Evolutionary conservation across 495 filamentous ascomycete species (phyloP), one percentile per base, ranked within the genome.

Genomic region (Penicillium egyptiacum): DNA sequence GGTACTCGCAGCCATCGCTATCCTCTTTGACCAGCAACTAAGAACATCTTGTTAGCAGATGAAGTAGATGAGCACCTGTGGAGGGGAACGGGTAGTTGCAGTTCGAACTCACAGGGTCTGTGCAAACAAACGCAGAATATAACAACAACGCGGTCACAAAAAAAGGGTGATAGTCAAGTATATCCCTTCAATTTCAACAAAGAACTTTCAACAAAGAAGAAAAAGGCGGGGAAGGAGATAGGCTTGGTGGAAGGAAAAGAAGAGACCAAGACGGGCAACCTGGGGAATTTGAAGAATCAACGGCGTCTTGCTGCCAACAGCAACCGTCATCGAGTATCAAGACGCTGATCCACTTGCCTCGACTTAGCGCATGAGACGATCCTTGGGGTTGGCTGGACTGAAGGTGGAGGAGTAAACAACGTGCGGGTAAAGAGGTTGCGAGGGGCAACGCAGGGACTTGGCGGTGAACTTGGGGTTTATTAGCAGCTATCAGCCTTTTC

Each of bases 1-100:
- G 35, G 62, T 62, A 63, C 47, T 71, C 49, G 67, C 57, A 55
- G 72, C 68, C 76, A 79, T 79, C 42, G 67, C 62, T 66, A 70
- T 72, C 58, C 60, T 60, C 63, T 68, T 70, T 65, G 61, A 58
- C 66, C 69, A 67, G 67, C 67, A 70, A 69, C 70, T 70, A 69
- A 66, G 68, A 69, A 55, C 28, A 26, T 25, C 4, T 33, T 44
- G 56, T 67, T 50, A 67, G 58, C 20, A 42, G 26, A 17, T 22
- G 51, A 43, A 40, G 37, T 31, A n/a, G 50, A 23, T 10, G 30
- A 28, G n/a, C 11, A 23, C 46, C 48, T 23, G 20, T 25, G 20
- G 44, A 47, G 47, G 49, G 23, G 20, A n/a, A 52, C 60, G 62
- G 71, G 50, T 61, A 63, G 61, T 53, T 58, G 53, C 59, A 70